These are phyloP conservation scores for Paramyrothecium roridum DNA, from an alignment of 2,329 filamentous ascomycete species.

Conservation along the genomic window DNA sequence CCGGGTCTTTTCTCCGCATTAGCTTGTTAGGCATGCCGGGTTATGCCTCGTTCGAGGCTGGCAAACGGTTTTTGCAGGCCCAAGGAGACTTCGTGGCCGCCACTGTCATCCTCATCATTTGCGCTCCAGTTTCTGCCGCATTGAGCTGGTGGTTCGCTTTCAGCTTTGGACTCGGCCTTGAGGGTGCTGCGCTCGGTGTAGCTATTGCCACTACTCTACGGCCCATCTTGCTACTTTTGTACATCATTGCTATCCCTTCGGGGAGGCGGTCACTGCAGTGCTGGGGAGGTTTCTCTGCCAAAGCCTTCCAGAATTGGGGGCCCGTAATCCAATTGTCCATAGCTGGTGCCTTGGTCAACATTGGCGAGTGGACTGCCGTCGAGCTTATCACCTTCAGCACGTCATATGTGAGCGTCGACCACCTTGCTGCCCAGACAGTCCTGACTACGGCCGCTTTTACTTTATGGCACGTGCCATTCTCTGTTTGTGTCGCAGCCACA, in stretches of 20 bases:
- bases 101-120: conserved; percentile 42
- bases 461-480: conserved; percentile 41
- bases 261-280: conserved; percentile 29
- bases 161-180: conserved; percentile 39
- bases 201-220: conserved; percentile 47
- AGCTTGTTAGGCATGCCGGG: conserved; percentile 48
- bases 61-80: conserved; percentile 52
- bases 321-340: conserved; percentile 15
- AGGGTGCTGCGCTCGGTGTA: conserved; percentile 47
- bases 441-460: conserved; percentile 36
- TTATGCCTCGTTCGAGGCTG: conserved; percentile 50
- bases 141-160: conserved; percentile 48
- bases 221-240: conserved; percentile 42
- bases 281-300: conserved; percentile 30
- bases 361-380: conserved; percentile 40
- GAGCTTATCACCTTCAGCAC: conserved; percentile 42
- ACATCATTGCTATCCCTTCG: conserved; percentile 30
- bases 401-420: conserved; percentile 38
- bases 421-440: conserved; percentile 39
- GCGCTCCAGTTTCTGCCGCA: conserved; percentile 43
- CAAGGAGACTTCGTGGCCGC: conserved; percentile 51
- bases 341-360: conserved; percentile 34
- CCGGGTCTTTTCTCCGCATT: conserved; percentile 44
- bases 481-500: conserved; percentile 35
- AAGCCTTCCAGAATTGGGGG: conserved; percentile 17